phyloP scores from a whole-genome alignment of 2,329 filamentous ascomycete species.

The Diplodia seriata region DNA sequence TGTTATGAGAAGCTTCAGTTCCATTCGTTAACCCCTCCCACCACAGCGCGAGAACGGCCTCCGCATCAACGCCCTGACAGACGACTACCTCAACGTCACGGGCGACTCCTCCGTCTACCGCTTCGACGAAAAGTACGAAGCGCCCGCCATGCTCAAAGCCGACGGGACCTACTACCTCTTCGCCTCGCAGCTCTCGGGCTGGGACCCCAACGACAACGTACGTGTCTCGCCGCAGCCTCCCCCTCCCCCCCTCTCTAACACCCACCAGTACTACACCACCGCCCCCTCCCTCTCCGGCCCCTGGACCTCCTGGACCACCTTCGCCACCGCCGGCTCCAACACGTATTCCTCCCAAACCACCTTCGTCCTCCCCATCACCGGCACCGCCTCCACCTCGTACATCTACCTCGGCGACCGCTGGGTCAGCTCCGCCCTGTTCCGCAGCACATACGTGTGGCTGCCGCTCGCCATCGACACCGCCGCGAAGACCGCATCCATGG shows the following conservation, averaged over 20 bases:
- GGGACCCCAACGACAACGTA: slow-evolving; percentile 67
- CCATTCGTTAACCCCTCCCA: not conserved
- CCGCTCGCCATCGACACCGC: slow-evolving; percentile 58
- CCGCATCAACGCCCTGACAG: slow-evolving; percentile 63
- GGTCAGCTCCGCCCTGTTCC: slow-evolving; percentile 65
- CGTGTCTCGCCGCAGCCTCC: not conserved
- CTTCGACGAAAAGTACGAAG: slow-evolving; percentile 64
- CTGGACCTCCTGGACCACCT: slow-evolving; percentile 67
- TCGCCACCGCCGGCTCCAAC: slow-evolving; percentile 63
- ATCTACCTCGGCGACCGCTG: slow-evolving; percentile 74
- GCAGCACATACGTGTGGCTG: slow-evolving; percentile 70
- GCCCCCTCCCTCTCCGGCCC: slow-evolving; percentile 64
- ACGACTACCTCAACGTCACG: slow-evolving; percentile 62
- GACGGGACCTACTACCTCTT: slow-evolving; percentile 70
- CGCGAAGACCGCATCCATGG: slow-evolving; percentile 58
- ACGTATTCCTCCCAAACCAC: slow-evolving; percentile 69
- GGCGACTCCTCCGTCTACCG: slow-evolving; percentile 55
- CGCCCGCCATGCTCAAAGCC: slow-evolving; percentile 68
- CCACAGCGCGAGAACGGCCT: slow-evolving; percentile 62
- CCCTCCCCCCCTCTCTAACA: not conserved
- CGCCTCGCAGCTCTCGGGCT: slow-evolving; percentile 56
- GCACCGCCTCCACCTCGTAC: slow-evolving; percentile 43
- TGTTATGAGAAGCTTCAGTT: not conserved
- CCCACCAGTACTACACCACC: slow-evolving; percentile 59
- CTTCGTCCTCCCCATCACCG: slow-evolving; percentile 59